Base-by-base conservation (phyloP, 257 asterid genomes). In the Petunia axillaris region DNA sequence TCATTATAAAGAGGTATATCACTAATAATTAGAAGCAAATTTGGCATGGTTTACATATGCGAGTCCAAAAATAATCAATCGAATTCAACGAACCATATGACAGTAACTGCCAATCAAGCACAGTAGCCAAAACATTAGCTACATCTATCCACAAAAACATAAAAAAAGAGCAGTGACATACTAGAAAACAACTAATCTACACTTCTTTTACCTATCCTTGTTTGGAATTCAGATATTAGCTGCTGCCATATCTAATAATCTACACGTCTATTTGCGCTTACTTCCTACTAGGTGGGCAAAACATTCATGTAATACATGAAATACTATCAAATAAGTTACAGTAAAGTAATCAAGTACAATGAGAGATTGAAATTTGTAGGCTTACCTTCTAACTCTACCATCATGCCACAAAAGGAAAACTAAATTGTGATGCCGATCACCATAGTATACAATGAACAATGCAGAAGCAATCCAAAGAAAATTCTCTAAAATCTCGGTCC, bases 401-500 rank as follows among this genome's bases (percentile, higher is more conserved):
- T 88, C 93, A 60, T 88, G 87, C 89, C 91, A 84, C 57, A 90
- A 41, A 80, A 90, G 86, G 88, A 79, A 85, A 71, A 90, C 83
- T 40, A 90, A 82, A 83, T 88, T 90, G 81, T 86, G 86, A 64
- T 85, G 84, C 43, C 87, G 75, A 8, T 90, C 93, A 80, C 93
- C 93, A 76, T 81, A 90, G 80, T 85, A 90, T 64, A 90, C 64
- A 79, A 90, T 85, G 75, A 90, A 90, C 39, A 90, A 6, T 13
- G 88, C 91, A 16, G 89, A 88, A 60, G 88, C 86, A 81, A 90
- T 87, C 93, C 93, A 90, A 59, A 90, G 83, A 70, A 81, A 82
- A 85, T 84, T 87, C 89, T 90, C 93, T 65, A 88, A 6, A 40
- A 87, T 73, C 77, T 90, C 89, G 48, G 84, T 63, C 91, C 91